A percentile compares a stretch with the other conserved stretches of the same genome.
These are phyloP conservation scores for Phytophthora idaei DNA, from an alignment of 352 stramenopile species.

Conservation along the genomic window DNA sequence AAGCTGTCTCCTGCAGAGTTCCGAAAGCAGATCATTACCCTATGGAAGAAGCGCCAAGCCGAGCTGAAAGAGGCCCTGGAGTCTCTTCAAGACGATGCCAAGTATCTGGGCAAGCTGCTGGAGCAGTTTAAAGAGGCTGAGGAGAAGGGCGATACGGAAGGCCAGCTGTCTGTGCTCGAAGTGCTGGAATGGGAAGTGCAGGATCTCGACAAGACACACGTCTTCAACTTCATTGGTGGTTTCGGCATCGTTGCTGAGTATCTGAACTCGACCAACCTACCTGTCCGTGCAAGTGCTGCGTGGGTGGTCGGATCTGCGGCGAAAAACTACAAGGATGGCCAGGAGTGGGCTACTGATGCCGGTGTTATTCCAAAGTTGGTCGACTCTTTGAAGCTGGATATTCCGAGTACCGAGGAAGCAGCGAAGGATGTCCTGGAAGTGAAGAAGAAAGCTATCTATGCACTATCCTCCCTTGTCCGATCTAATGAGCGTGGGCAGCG, in stretches of 20 bases:
- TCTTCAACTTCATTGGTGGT: conserved; percentile 88
- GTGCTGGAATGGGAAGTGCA: conserved; percentile 89
- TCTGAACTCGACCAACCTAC: conserved; percentile 73
- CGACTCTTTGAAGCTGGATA: conserved; percentile 52
- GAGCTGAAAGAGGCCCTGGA: conserved; percentile 82
- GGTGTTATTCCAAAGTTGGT: conserved; percentile 75
- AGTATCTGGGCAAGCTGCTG: conserved; percentile 77
- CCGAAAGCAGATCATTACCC: conserved; percentile 66
- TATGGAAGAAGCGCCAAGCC: conserved; percentile 85
- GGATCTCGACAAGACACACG: conserved; percentile 87
- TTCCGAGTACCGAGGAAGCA: conserved; percentile 16
- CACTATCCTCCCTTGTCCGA: conserved; percentile 71
- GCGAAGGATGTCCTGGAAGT: conserved; percentile 59
- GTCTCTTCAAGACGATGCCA: conserved; percentile 80
- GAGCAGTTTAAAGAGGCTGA: conserved; percentile 74
- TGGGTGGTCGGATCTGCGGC: conserved; percentile 80
- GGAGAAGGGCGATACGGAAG: conserved; percentile 45
- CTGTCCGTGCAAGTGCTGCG: conserved; percentile 58
- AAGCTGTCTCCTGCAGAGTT: conserved; percentile 78
- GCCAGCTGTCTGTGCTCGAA: conserved; percentile 64
- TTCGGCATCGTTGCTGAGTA: conserved; percentile 74
- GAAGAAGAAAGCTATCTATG: conserved; percentile 87
- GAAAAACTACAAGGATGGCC: conserved; percentile 86
- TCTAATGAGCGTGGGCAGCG: conserved; percentile 72
- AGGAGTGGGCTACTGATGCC: conserved; percentile 81